Base-by-base conservation (phyloP, 768 basidiomycete genomes). In the Trametes meyenii region DNA sequence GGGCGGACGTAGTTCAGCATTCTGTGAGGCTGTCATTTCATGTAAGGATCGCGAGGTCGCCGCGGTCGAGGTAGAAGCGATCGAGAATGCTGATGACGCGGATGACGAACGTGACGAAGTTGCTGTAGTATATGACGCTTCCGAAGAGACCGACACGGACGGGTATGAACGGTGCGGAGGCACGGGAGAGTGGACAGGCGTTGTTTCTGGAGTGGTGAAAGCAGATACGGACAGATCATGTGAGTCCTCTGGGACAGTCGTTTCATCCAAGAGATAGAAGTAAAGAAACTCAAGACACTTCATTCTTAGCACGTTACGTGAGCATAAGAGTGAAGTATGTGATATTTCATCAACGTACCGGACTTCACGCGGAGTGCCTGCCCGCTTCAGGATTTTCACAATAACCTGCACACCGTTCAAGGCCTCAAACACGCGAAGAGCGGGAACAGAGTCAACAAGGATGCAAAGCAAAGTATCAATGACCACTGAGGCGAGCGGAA, bases 221-320 rank as follows among this genome's bases (percentile, higher is more conserved):
- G 65, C 54, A 2, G 64, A 64, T 50, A 33, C 70, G 55, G 57
- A 65, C 17, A 46, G 54, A 66, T 63, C 11, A 64, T 39, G 29
- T 5, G 49, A 8, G 19, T 19, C 13, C 5, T 55, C 60, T 0
- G 73, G 65, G 36, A 50, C 50, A 23, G 73, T 70, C 1, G 83
- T 85, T 70, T 97, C 95, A 61, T 96, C 95, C 46, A 96, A 79
- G 7, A 98, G 80, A 72, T 98, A 98, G 73, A 96, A 97, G 73
- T 96, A 96, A 16, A 98, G 76, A 68, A 97, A 95, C 71, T 97
- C 96, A 17, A 98, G 79, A 63, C 94, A 96, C 77, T 96, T 96
- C 90, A 97, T 96, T 67, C 95, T 96, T 67, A 38, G 10, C 16
- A 19, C 21, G 19, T 13, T 19, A 24, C 33, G 55, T 58, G 54